Evolutionary conservation across 768 basidiomycete species (phyloP), one percentile per base, ranked within the genome.

Genomic region (Psilocybe cyanescens): DNA sequence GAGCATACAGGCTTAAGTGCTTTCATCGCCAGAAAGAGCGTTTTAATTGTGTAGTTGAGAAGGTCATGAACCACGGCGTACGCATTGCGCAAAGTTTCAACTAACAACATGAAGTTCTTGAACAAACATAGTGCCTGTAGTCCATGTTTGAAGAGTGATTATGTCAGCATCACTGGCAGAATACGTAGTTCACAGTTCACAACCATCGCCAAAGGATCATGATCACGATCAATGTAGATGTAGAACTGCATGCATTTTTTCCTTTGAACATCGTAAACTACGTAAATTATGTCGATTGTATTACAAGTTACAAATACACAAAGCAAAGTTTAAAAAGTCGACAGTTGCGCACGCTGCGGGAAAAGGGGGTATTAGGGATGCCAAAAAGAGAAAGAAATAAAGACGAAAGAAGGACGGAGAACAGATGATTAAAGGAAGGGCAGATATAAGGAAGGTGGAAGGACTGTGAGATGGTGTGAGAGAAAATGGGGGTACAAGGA

Each of bases 221-320:
- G 24, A 24, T 24, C 24, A 24, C 24, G 24, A 24, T 24, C 24
- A 24, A 24, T 24, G 24, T 24, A 24, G 24, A 24, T 24, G 24
- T 24, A 24, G 24, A 58, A 50, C 28, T 39, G 29, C 47, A 59
- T 51, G 17, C 50, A 45, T 53, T n/a, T 52, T 50, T 51, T 33
- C 29, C 14, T 44, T 47, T 44, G 28, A 48, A 39, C 50, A 30
- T 33, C 29, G 47, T 59, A 59, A 59, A 48, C 55, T 59, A 64
- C 55, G 46, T 60, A 62, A 55, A 54, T 62, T 67, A 64, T 62
- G 56, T 37, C 55, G 53, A 59, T 65, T 65, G 56, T 60, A 63
- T 44, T 67, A 67, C 66, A 67, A 28, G 46, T 54, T 67, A 67
- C 60, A 64, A 67, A 67, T 67, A 67, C 66, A 67, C 66, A 67